Evolutionary conservation across 2,329 filamentous ascomycete species (phyloP), one percentile per base, ranked within the genome.

Genomic region (Alternaria sp.): DNA sequence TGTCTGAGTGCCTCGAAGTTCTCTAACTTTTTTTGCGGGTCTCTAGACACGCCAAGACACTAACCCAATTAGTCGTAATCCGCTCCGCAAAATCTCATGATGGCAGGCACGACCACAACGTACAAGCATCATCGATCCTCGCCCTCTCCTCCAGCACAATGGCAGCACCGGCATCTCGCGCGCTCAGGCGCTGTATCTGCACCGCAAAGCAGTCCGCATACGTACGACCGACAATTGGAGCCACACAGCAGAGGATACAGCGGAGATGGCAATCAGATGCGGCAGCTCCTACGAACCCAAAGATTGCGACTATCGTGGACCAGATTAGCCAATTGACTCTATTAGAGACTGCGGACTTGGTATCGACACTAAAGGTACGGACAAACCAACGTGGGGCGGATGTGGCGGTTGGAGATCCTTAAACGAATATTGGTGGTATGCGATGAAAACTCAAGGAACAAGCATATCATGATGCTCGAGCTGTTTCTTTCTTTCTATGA

Each of bases 321-420:
- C 93, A 99, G 82, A 99, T 99, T 80, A 96, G 94, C 82, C 89
- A 95, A 86, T 90, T 99, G 86, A 99, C 93, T 42, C 85, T 99
- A 58, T 83, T 99, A 73, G 96, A 99, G 86, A 99, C 95, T 37
- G 94, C 96, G 58, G 95, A 98, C 78, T 85, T 99, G 60, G 95
- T 99, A 54, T 88, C 93, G 54, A 92, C 88, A 80, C 84, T 99
- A 77, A 99, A 99, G 91, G 95, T 98, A 81, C 53, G 75, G 49
- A 36, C 11, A 33, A 36, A 33, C 28, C 24, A 24, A 31, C 29
- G 17, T 29, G 34, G 29, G 21, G 26, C 7, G 23, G 24, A 36
- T 13, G 41, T 28, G 23, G 37, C 42, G 14, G 24, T 29, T n/a
- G 33, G n/a, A 24, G 11, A 3, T 21, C 13, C 11, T 40, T 4